phyloP scores from a whole-genome alignment of 1,284 basidiomycete genomes.

The Ustilago shanxiensis region DNA sequence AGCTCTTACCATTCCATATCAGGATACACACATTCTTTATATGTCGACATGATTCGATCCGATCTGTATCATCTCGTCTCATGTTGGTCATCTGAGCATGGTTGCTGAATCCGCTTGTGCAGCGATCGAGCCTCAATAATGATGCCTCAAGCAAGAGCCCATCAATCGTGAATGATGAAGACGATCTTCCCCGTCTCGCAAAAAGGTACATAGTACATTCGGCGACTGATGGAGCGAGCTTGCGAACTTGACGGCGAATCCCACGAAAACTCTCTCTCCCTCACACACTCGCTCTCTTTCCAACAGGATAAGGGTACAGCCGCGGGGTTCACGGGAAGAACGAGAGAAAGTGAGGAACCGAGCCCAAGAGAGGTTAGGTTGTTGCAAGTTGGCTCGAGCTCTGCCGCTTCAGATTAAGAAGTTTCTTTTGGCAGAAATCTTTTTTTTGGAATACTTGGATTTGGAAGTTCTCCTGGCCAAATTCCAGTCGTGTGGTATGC shows the following conservation, averaged over 20 bases:
- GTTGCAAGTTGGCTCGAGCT: slow-evolving; percentile 9
- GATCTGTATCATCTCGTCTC: not conserved
- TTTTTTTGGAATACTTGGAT: not conserved
- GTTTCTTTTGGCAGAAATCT: no score
- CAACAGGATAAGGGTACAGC: slow-evolving; percentile 4
- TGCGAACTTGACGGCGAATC: slow-evolving; percentile 11
- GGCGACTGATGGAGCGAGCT: no score
- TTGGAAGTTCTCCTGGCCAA: not conserved
- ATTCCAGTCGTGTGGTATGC: slow-evolving; percentile 28
- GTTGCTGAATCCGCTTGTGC: slow-evolving; percentile 19
- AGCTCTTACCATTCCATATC: not conserved
- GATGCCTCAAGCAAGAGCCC: not conserved
- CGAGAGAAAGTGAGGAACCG: not conserved
- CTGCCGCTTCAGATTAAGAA: not conserved
- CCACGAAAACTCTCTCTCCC: not conserved
- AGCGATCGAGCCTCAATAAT: slow-evolving; percentile 22
- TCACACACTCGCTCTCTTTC: not conserved
- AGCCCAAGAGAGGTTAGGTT: not conserved
- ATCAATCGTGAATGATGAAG: not conserved
- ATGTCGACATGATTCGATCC: not conserved
- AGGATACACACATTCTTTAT: not conserved
- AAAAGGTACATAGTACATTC: no score
- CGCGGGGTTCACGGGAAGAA: not conserved
- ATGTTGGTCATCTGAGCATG: not conserved
- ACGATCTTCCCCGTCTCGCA: no score